Evolutionary conservation across 75 land plant genomes (phyloP), one percentile per base, ranked within the genome.

Genomic region (Sequoiadendron giganteum): DNA sequence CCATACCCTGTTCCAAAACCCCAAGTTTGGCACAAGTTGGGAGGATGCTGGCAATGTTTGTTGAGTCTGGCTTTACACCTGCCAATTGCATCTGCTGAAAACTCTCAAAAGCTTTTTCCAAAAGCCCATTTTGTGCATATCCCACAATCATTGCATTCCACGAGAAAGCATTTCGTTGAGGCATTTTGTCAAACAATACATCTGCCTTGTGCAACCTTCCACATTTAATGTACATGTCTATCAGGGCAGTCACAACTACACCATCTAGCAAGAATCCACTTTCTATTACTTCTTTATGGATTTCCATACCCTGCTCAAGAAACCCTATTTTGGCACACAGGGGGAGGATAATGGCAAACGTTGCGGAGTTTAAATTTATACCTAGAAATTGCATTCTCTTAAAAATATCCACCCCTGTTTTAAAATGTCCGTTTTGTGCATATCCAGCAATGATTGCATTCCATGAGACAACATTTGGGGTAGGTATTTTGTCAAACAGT

Each of bases 71-170:
- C 39, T 34, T 75, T 75, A 34, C 15, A 34, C 77, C 77, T 75
- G 38, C 77, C 38, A 75, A 13, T 75, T 11, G 14, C 77, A 75
- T 34, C 14, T 75, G 77, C 77, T 34, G 34, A 11, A 75, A 75
- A 34, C 32, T 11, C 77, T 75, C 38, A 2, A 75, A 75, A 14
- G 77, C 77, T 34, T 75, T 34, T 1, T 75, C 38, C 11, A 75
- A 39, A 3, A 75, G 6, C 38, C 77, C 77, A 75, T 75, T 34
- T 75, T 90, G 91, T 43, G 91, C 94, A 84, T 94, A 88, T 61
- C 93, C 91, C 15, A 43, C 87, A 45, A 95, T 93, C 11, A 91
- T 39, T 13, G 93, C 85, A 86, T 92, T 95, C 85, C 94, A 95
- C 1, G 92, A 55, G 13, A 92, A 88, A 6, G 77, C 72, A 84